Evolutionary conservation across 768 basidiomycete species (phyloP).

Genomic region (Cystoderma amianthinum): DNA sequence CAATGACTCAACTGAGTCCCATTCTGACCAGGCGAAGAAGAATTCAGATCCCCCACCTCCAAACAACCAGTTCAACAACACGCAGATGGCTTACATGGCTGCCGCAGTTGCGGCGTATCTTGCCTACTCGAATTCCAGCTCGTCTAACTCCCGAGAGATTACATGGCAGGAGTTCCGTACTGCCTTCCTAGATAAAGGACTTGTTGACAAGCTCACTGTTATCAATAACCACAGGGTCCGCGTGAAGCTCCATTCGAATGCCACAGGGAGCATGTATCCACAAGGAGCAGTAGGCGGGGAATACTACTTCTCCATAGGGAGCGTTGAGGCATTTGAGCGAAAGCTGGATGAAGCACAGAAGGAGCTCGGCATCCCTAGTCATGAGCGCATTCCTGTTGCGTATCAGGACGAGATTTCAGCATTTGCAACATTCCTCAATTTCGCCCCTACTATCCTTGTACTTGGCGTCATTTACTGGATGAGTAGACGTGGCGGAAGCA

Average conservation of each 20-base stretch:
- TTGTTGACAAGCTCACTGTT: constrained; percentile 90
- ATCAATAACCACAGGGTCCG: constrained; percentile 89
- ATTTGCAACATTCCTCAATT: constrained; percentile 74
- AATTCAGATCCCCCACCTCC: constrained; percentile 33
- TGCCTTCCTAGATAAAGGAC: constrained; percentile 92
- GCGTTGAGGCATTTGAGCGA: constrained; percentile 92
- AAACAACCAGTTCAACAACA: constrained; percentile 52
- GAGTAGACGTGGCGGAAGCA: constrained; percentile 60
- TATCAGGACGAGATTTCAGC: constrained; percentile 94
- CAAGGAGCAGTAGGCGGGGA: constrained; percentile 43
- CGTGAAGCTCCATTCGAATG: constrained; percentile 89
- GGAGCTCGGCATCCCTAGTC: constrained; percentile 86
- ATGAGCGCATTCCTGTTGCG: constrained; percentile 93
- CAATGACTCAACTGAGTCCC: constrained; percentile 22
- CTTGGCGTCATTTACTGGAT: constrained; percentile 88
- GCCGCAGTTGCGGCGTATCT: constrained; percentile 56
- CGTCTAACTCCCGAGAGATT: constrained; percentile 73
- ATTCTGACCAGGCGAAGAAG: constrained; percentile 20
- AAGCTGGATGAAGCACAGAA: constrained; percentile 91
- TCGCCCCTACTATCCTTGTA: constrained; percentile 92
- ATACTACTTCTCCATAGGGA: constrained; percentile 96
- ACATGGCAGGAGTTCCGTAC: constrained; percentile 99
- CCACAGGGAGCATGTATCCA: constrained; percentile 73
- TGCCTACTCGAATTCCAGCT: constrained; percentile 52
- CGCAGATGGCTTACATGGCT: constrained; percentile 43